Evolutionary conservation across 2,329 filamentous ascomycete species (phyloP).

Genomic region (Venturiaceae sp.): DNA sequence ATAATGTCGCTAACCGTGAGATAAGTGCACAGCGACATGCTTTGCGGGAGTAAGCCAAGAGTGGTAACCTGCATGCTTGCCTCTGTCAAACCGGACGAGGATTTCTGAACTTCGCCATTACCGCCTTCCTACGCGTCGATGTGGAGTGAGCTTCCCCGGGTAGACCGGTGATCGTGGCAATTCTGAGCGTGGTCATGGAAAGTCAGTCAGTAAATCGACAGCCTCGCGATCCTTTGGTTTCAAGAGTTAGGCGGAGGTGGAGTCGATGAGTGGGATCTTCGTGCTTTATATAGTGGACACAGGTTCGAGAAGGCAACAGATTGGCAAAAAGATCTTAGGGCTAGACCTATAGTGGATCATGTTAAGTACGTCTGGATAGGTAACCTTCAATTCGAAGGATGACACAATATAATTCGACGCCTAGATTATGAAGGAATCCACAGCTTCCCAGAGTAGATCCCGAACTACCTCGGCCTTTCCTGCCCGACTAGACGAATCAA

Average conservation of each 20-base stretch:
- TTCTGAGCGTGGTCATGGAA: background rate
- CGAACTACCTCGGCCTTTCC: background rate
- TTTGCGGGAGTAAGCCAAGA: background rate
- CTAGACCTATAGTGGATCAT: background rate
- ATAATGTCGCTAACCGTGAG: background rate
- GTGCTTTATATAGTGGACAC: background rate
- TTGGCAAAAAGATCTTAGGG: background rate
- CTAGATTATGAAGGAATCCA: background rate
- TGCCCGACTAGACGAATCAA: background rate
- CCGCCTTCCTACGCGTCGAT: background rate
- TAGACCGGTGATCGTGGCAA: background rate
- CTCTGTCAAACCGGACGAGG: background rate
- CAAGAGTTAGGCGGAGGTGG: background rate
- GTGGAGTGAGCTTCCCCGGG: background rate
- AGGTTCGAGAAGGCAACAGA: background rate
- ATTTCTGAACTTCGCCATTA: background rate
- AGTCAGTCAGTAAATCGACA: background rate
- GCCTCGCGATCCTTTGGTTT: background rate
- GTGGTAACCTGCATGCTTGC: background rate
- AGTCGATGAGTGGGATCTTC: background rate
- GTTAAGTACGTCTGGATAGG: background rate
- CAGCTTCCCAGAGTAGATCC: background rate
- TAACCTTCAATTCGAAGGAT: background rate
- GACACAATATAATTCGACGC: background rate
- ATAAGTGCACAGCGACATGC: background rate